phyloP scores from a whole-genome alignment of 129 eudicot genomes.

The Escallonia rubra region DNA sequence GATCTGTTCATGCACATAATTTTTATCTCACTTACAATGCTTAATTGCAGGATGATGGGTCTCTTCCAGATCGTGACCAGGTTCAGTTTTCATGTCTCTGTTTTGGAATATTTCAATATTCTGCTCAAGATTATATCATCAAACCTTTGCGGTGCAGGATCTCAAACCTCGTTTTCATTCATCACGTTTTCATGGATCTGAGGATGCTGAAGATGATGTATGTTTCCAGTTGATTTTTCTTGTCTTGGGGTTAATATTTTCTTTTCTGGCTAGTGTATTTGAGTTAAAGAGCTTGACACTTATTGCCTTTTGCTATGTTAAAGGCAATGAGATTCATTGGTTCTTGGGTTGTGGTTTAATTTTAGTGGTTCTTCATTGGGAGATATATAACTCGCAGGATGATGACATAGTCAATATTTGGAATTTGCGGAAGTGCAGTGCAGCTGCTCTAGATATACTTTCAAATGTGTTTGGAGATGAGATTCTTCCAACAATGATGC shows the following conservation, averaged over 20 bases:
- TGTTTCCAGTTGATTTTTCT: constrained; percentile 11
- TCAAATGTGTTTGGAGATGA: constrained; percentile 98
- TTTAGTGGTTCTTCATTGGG: not conserved
- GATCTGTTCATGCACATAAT: not conserved
- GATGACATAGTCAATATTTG: constrained; percentile 91
- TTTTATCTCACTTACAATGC: constrained; percentile 8
- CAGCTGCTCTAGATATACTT: constrained; percentile 90
- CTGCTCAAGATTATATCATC: constrained; percentile 4
- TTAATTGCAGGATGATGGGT: constrained; percentile 84
- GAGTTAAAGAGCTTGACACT: not conserved
- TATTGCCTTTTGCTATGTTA: not conserved
- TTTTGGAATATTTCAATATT: constrained; percentile 8
- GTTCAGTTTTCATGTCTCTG: constrained; percentile 33
- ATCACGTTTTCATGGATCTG: constrained; percentile 95
- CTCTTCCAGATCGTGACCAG: constrained; percentile 96
- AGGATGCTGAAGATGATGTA: constrained; percentile 95
- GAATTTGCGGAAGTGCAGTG: constrained; percentile 97
- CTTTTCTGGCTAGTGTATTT: not conserved
- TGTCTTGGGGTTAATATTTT: not conserved
- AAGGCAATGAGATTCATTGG: no score
- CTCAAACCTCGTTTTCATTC: constrained; percentile 95
- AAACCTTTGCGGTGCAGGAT: constrained; percentile 53
- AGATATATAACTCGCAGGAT: constrained; percentile 44
- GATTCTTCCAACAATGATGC: constrained; percentile 88
- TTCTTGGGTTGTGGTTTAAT: not conserved